A percentile compares a stretch with the other conserved stretches of the same genome.
These are phyloP conservation scores for Ambrosiella cleistominuta DNA, from an alignment of 2,329 filamentous ascomycete species.

Conservation along the genomic window DNA sequence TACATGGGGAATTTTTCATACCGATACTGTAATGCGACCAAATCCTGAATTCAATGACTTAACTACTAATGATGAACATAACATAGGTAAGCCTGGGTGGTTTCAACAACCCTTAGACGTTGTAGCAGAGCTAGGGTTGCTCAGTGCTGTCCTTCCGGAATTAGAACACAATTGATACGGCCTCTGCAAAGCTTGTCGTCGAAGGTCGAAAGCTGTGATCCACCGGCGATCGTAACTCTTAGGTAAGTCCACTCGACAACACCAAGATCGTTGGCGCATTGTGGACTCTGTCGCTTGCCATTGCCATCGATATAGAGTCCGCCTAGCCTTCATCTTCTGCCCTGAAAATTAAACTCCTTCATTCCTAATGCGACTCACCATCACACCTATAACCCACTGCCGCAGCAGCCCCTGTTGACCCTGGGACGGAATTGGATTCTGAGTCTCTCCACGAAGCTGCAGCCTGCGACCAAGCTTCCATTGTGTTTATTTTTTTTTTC, in stretches of 20 bases:
- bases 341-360: neutral
- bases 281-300: neutral
- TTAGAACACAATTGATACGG: too few relatives aligned
- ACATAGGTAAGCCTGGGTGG: too few relatives aligned
- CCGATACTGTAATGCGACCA: too few relatives aligned
- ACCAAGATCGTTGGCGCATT: neutral
- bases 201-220: neutral
- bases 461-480: neutral
- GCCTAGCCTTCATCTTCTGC: neutral
- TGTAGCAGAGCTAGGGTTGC: too few relatives aligned
- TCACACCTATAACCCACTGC: neutral
- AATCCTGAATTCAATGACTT: too few relatives aligned
- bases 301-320: neutral
- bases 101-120: too few relatives aligned
- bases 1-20: neutral
- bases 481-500: neutral
- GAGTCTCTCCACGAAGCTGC: neutral
- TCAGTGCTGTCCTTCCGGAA: too few relatives aligned
- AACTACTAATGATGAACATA: too few relatives aligned
- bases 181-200: too few relatives aligned
- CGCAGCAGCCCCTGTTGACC: neutral
- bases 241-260: neutral
- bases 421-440: neutral
- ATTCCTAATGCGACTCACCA: neutral
- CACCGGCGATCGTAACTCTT: neutral